These are phyloP conservation scores for Fagus sylvatica DNA, from an alignment of 306 rosid genomes.

Conservation along the genomic window DNA sequence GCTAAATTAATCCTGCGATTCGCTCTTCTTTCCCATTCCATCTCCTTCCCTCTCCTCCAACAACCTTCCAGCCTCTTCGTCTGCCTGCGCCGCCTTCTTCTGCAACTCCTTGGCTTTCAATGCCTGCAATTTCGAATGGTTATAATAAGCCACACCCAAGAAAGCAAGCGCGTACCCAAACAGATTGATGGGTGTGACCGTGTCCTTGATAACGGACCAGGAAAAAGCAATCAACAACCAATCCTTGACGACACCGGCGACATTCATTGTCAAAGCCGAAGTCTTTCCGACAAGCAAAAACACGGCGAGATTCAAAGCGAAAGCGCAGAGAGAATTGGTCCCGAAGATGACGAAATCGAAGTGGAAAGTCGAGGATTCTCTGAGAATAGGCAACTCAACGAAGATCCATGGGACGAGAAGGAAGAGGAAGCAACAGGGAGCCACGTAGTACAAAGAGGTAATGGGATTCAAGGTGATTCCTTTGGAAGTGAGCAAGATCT, in stretches of 20 bases:
- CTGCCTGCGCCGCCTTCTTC: slow-evolving; percentile 62
- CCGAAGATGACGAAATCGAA: slow-evolving; percentile 67
- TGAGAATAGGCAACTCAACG: slow-evolving; percentile 65
- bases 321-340: slow-evolving; percentile 76
- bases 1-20: slow-evolving; percentile 41
- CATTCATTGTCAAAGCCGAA: slow-evolving; percentile 89
- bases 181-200: slow-evolving; percentile 78
- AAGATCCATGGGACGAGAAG: slow-evolving; percentile 70
- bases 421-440: slow-evolving; percentile 75
- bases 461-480: slow-evolving; percentile 87
- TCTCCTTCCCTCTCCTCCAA: slow-evolving; percentile 68
- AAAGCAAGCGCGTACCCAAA: slow-evolving; percentile 81
- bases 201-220: slow-evolving; percentile 88
- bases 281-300: slow-evolving; percentile 86
- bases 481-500: slow-evolving; percentile 75
- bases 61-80: slow-evolving; percentile 71
- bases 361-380: slow-evolving; percentile 56
- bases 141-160: slow-evolving; percentile 78
- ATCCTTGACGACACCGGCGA: slow-evolving; percentile 88
- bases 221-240: slow-evolving; percentile 87
- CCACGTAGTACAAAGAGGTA: slow-evolving; percentile 74
- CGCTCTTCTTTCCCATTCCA: slow-evolving; percentile 52
- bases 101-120: slow-evolving; percentile 81
- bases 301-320: slow-evolving; percentile 79
- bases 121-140: slow-evolving; percentile 76